phyloP scores from a whole-genome alignment of 2,329 filamentous ascomycete genomes.

The Calonectria pauciramosa region DNA sequence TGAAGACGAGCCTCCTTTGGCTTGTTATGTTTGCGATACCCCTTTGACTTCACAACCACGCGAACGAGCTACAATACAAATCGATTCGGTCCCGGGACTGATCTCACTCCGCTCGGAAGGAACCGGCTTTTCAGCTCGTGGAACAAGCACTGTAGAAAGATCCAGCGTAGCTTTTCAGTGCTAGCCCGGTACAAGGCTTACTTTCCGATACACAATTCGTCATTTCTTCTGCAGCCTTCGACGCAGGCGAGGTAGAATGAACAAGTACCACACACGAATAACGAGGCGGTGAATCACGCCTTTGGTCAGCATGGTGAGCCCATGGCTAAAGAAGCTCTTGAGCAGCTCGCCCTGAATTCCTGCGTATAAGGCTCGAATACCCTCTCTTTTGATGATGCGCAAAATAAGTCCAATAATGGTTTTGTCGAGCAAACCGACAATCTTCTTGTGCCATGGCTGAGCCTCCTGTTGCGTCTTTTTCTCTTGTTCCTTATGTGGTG shows the following conservation, averaged over 20 bases:
- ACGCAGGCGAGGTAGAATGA: constrained; percentile 51
- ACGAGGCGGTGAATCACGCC: constrained; percentile 81
- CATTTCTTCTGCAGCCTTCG: constrained; percentile 37
- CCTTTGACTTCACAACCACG: constrained; percentile 72
- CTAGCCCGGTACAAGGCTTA: constrained; percentile 53
- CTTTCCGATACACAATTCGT: background rate
- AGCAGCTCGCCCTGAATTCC: constrained; percentile 82
- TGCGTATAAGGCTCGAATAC: constrained; percentile 78
- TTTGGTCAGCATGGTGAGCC: constrained; percentile 89
- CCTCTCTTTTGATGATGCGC: constrained; percentile 73
- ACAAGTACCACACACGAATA: constrained; percentile 76
- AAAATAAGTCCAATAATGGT: constrained; percentile 76
- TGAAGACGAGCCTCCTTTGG: constrained; percentile 60
- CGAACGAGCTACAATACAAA: constrained; percentile 59
- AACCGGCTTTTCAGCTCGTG: constrained; percentile 92
- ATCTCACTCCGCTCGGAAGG: constrained; percentile 88
- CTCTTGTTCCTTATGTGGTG: constrained; percentile 24
- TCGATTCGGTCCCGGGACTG: constrained; percentile 77
- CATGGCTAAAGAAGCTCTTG: constrained; percentile 88
- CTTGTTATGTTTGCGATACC: constrained; percentile 89
- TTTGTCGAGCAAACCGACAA: constrained; percentile 46
- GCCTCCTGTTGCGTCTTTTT: background rate
- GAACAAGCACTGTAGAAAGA: constrained; percentile 85
- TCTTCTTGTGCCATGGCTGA: constrained; percentile 26
- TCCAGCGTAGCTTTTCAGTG: constrained; percentile 87